These are phyloP conservation scores for Fagopyrum esculentum DNA, from an alignment of 148 eudicot genomes.

Conservation along the genomic window DNA sequence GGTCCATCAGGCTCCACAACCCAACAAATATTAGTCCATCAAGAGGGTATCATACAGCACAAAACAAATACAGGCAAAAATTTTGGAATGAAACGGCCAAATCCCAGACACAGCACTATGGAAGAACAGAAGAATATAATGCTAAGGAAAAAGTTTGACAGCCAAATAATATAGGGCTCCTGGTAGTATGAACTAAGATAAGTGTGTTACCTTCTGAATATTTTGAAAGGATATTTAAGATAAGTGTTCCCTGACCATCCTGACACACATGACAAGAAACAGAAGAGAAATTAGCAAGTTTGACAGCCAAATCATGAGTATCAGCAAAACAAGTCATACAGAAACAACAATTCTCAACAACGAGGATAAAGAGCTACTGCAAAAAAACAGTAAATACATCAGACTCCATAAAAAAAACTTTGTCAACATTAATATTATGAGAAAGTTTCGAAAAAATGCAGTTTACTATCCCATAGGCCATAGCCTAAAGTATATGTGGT, in stretches of 20 bases:
- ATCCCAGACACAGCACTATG: background rate
- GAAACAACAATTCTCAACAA: background rate
- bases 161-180: background rate
- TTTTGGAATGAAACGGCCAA: background rate
- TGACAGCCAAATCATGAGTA: background rate
- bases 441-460: background rate
- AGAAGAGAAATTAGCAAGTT: background rate
- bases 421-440: background rate
- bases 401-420: background rate
- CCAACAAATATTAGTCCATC: too few species aligned
- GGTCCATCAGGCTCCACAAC: too few species aligned
- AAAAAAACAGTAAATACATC: background rate
- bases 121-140: background rate
- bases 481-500: background rate
- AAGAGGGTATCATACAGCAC: too few species aligned
- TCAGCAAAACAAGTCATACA: background rate
- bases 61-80: background rate
- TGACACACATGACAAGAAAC: constrained; percentile 20
- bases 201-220: constrained; percentile 58
- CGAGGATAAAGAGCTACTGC: background rate
- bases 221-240: constrained; percentile 80
- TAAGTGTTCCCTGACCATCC: constrained; percentile 91
- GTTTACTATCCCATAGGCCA: background rate
- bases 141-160: background rate
- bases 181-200: background rate